Evolutionary conservation across 306 rosid species (phyloP).

Genomic region (Vigna reflexopilosa): DNA sequence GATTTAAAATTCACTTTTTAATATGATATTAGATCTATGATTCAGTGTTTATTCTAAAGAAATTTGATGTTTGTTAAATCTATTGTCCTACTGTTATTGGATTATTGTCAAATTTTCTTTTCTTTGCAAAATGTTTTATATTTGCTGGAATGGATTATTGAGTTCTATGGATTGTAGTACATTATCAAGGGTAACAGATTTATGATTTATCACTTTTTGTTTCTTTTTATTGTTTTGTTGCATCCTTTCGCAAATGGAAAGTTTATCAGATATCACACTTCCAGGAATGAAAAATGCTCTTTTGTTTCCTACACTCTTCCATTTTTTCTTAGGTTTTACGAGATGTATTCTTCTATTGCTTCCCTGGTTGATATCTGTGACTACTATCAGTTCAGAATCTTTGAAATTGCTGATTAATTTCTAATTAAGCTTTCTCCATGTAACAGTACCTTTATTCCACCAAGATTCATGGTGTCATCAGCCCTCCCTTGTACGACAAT

Average conservation of each 20-base stretch:
- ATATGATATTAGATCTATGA: too few relatives aligned
- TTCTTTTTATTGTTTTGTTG: background rate
- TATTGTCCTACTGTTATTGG: too few relatives aligned
- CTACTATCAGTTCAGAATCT: constrained; percentile 28
- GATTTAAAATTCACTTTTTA: too few relatives aligned
- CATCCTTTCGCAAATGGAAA: background rate
- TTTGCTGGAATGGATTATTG: background rate
- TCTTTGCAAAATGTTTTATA: background rate
- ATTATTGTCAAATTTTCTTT: background rate
- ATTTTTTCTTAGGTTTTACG: background rate
- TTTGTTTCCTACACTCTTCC: background rate
- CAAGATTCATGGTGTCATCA: constrained; percentile 95
- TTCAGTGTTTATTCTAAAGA: too few relatives aligned
- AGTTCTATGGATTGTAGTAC: background rate
- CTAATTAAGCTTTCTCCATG: background rate
- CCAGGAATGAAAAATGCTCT: background rate
- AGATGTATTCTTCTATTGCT: background rate
- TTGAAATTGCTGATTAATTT: constrained; percentile 15
- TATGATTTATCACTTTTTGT: background rate
- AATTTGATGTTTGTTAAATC: too few relatives aligned
- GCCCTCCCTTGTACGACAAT: constrained; percentile 82
- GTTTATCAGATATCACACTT: constrained; percentile 18
- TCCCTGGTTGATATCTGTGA: constrained; percentile 11
- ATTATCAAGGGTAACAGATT: background rate
- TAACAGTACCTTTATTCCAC: constrained; percentile 86